Base-by-base conservation (phyloP, 1,139 yeast genomes). In the Sugiyamaella paludigena region DNA sequence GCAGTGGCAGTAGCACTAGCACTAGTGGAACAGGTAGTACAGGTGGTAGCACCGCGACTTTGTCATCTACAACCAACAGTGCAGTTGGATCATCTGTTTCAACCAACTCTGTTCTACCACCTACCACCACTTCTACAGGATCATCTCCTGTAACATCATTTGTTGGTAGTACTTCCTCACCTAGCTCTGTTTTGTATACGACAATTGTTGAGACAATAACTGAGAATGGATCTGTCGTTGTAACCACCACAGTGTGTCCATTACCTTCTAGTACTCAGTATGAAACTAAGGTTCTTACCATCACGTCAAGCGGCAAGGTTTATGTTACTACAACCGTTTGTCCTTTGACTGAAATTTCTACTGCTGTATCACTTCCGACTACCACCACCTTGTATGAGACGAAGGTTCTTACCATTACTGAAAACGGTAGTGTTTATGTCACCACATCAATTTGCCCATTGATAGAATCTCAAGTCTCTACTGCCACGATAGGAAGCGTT, bases 121-220 rank as follows among this genome's bases (percentile, higher is more conserved):
- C 11, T 15, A 35, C 41, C 24, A 29, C 49, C n/a, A n/a, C n/a
- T n/a, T 35, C 38, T 12, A 30, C 24, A 7, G 34, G 28, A 36
- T 15, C 47, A 24, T 38, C 40, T 10, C 16, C 53, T 38, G 37
- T 39, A 16, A 35, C 42, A n/a, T n/a, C n/a, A n/a, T n/a, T n/a
- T n/a, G n/a, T n/a, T n/a, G n/a, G n/a, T n/a, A 33, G 45, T 19
- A 15, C 48, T 30, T 30, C 37, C 36, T 30, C 24, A 19, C 27
- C 45, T 15, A 29, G 43, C 26, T 36, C 49, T 34, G 34, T 36
- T 12, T 28, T 40, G 27, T 16, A 36, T 12, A 26, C 31, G 16
- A 43, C 45, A 31, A 36, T 32, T 28, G 49, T 40, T 11, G 13
- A 36, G 37, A 31, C 41, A 32, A 10, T 8, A 9, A 41, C 45